Conservation (phyloP, 2,329 filamentous ascomycete genomes). For the Colletotrichum paranaense region DNA sequence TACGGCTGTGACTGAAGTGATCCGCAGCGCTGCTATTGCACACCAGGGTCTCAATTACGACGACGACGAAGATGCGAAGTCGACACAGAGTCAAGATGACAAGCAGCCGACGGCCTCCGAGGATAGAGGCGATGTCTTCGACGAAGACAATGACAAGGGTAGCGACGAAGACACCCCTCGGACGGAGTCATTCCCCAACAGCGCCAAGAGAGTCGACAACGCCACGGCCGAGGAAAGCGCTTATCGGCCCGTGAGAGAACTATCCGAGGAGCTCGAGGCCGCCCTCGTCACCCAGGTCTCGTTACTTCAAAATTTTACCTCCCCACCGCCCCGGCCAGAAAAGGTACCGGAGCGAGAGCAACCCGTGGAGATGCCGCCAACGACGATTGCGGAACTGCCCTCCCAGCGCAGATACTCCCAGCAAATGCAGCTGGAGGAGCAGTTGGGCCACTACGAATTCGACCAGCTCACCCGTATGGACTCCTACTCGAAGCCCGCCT, state of each 20-base stretch:
- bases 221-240: background rate
- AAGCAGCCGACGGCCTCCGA: background rate
- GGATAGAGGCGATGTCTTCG: background rate
- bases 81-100: slow-evolving; percentile 28
- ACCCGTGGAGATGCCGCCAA: slow-evolving; percentile 6
- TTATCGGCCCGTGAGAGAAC: slow-evolving; percentile 5
- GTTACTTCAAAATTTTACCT: slow-evolving; percentile 8
- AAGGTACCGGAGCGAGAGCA: slow-evolving; percentile 11
- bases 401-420: slow-evolving; percentile 27
- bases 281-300: slow-evolving; percentile 26
- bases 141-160: background rate
- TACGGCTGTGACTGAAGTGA: slow-evolving; percentile 40
- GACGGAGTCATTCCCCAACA: slow-evolving; percentile 12
- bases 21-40: slow-evolving; percentile 42
- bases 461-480: slow-evolving; percentile 18
- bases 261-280: slow-evolving; percentile 21
- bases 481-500: background rate
- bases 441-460: slow-evolving; percentile 20
- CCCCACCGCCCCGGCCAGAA: slow-evolving; percentile 14
- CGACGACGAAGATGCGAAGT: slow-evolving; percentile 42
- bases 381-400: slow-evolving; percentile 21
- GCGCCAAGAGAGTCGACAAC: background rate
- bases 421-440: slow-evolving; percentile 15
- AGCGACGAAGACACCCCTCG: background rate
- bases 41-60: slow-evolving; percentile 40